Conservation (phyloP, 208 protist genomes). For the Leishmania martiniquensis region DNA sequence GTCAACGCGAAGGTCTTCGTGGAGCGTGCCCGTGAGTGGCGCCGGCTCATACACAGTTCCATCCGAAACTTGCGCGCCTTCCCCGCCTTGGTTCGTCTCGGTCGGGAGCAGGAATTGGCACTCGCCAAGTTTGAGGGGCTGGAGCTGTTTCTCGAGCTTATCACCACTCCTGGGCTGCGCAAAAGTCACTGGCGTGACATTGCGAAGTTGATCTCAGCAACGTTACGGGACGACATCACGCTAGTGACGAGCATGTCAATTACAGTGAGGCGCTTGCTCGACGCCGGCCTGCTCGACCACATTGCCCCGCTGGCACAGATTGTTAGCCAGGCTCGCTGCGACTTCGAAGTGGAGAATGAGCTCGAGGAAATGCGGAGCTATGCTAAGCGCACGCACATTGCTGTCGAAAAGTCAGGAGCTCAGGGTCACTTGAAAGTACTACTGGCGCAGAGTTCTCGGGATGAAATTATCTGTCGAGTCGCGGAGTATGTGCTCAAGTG, state of each 20-base stretch:
- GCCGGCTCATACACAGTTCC: slow-evolving; percentile 73
- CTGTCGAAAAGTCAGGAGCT: slow-evolving; percentile 20
- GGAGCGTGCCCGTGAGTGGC: slow-evolving; percentile 77
- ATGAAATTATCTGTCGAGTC: slow-evolving; percentile 37
- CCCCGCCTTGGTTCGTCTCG: slow-evolving; percentile 68
- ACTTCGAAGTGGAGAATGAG: slow-evolving; percentile 74
- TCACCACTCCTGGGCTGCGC: slow-evolving; percentile 79
- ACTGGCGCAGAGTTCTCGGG: slow-evolving; percentile 36
- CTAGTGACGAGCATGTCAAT: slow-evolving; percentile 55
- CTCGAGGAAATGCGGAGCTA: slow-evolving; percentile 90
- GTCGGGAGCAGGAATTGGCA: slow-evolving; percentile 79
- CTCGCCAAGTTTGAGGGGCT: slow-evolving; percentile 81
- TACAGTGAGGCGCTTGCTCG: slow-evolving; percentile 66
- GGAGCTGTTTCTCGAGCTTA: slow-evolving; percentile 61
- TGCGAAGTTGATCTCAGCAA: slow-evolving; percentile 51
- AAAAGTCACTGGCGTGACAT: slow-evolving; percentile 93
- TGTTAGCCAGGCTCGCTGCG: slow-evolving; percentile 64
- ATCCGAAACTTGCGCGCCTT: slow-evolving; percentile 73
- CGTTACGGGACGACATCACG: slow-evolving; percentile 53
- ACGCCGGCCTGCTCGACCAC: slow-evolving; percentile 64
- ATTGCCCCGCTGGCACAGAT: slow-evolving; percentile 64
- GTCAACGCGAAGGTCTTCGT: slow-evolving; percentile 68
- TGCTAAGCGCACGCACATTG: slow-evolving; percentile 79
- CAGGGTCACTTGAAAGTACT: slow-evolving; percentile 16
- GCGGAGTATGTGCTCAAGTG: slow-evolving; percentile 66